These are phyloP conservation scores for Penicillium atrosanguineum DNA, from an alignment of 495 filamentous ascomycete species.

Conservation along the genomic window DNA sequence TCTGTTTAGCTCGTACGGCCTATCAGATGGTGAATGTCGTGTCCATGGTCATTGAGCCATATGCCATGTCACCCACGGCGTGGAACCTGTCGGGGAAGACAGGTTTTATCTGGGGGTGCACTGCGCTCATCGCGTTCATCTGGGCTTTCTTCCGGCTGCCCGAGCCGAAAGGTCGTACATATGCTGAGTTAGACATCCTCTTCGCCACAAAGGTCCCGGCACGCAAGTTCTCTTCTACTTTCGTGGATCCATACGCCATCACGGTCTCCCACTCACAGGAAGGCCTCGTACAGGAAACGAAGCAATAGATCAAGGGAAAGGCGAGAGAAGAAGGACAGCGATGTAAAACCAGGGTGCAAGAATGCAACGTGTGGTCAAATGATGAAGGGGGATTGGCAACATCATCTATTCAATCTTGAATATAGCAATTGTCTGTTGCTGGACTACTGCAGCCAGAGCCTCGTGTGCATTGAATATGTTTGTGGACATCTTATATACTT, in stretches of 20 bases:
- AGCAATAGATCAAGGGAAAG: not conserved
- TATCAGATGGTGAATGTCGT: conserved; percentile 67
- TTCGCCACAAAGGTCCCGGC: conserved; percentile 58
- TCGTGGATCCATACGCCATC: conserved; percentile 54
- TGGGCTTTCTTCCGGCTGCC: conserved; percentile 56
- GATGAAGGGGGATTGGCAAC: too few species aligned
- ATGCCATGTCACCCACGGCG: conserved; percentile 65
- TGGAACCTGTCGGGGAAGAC: conserved; percentile 66
- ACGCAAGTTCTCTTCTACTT: conserved; percentile 57
- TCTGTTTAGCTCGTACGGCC: conserved; percentile 58
- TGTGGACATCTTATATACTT: too few species aligned
- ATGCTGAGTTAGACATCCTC: conserved; percentile 65
- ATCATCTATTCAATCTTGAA: too few species aligned
- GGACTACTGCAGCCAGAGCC: too few species aligned
- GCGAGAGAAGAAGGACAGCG: too few species aligned
- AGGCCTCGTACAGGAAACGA: conserved; percentile 14
- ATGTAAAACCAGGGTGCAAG: too few species aligned
- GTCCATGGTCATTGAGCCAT: conserved; percentile 61
- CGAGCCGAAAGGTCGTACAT: conserved; percentile 62
- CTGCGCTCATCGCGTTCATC: conserved; percentile 56
- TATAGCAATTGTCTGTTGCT: too few species aligned
- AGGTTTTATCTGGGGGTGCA: conserved; percentile 68
- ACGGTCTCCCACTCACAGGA: conserved; percentile 16
- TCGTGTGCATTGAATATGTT: too few species aligned
- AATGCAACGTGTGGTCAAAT: too few species aligned